Percentiles rank a stretch among this genome's conserved stretches.
Evolutionary conservation across 257 asterid species (phyloP).

Genomic region (Nicotiana otophora): DNA sequence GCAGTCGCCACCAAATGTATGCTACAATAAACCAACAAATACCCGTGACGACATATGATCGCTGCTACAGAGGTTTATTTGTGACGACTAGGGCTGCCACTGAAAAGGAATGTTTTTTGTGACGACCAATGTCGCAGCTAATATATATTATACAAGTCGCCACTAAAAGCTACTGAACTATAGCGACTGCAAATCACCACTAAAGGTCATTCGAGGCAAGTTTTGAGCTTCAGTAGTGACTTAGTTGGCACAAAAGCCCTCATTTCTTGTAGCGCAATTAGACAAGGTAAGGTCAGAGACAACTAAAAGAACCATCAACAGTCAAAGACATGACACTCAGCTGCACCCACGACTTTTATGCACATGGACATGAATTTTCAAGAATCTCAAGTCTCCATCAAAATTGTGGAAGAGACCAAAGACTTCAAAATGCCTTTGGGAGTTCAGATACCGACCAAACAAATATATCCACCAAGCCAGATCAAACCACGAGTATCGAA

Average conservation of each 20-base stretch:
- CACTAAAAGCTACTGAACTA: no score
- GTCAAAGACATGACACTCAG: background rate
- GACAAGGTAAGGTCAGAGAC: background rate
- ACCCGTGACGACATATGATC: background rate
- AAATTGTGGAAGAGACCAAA: background rate
- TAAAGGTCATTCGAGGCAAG: no score
- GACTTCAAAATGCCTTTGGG: background rate
- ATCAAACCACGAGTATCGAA: background rate
- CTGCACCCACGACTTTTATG: background rate
- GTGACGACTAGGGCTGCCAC: background rate
- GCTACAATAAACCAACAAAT: no score
- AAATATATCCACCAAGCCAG: background rate
- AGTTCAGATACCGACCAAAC: background rate
- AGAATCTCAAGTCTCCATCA: background rate
- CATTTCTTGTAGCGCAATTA: no score
- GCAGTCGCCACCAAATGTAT: background rate
- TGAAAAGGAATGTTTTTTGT: background rate
- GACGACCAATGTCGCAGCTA: no score
- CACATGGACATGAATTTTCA: background rate
- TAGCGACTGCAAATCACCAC: no score
- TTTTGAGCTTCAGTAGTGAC: no score
- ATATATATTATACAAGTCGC: no score
- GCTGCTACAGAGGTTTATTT: background rate
- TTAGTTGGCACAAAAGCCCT: no score
- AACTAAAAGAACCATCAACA: background rate